Conservation (phyloP, 768 basidiomycete species). For the Amanita polypyramis region DNA sequence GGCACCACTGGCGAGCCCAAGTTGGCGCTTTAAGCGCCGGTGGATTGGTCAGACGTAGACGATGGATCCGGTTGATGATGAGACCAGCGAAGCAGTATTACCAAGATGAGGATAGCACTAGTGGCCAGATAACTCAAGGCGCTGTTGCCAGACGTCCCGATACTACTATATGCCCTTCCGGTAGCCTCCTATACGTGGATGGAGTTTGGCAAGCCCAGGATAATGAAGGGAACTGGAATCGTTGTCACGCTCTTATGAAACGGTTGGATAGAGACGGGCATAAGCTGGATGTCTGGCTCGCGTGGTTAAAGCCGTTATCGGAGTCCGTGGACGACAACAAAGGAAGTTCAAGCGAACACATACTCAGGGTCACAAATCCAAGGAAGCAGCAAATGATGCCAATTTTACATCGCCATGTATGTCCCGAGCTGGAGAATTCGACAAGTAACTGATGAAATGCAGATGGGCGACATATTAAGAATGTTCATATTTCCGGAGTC, state of each 20-base stretch:
- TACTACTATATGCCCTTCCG: background rate
- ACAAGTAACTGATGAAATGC: background rate
- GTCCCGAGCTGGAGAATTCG: constrained; percentile 13
- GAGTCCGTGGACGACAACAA: constrained; percentile 21
- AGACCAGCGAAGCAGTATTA: constrained; percentile 33
- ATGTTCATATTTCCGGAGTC: constrained; percentile 71
- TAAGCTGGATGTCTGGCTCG: constrained; percentile 66
- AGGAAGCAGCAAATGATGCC: constrained; percentile 34
- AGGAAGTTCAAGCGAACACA: background rate
- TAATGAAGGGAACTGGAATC: constrained; percentile 45
- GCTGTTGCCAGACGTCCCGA: background rate
- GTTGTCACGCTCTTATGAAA: constrained; percentile 43
- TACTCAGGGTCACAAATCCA: background rate
- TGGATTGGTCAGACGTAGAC: constrained; percentile 66
- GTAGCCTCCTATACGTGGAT: constrained; percentile 16
- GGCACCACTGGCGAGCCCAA: constrained; percentile 53
- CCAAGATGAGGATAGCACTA: background rate
- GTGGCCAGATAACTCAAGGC: constrained; percentile 10
- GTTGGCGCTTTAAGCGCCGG: constrained; percentile 51
- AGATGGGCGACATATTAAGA: constrained; percentile 49
- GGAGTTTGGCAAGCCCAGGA: constrained; percentile 48
- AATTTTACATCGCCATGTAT: constrained; percentile 51
- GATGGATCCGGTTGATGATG: constrained; percentile 85
- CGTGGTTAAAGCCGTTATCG: constrained; percentile 45
- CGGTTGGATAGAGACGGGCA: constrained; percentile 53